A percentile compares a stretch with the other conserved stretches of the same genome.
These are phyloP conservation scores for Davidsoniella eucalypti DNA, from an alignment of 2,329 filamentous ascomycete species.

Conservation along the genomic window DNA sequence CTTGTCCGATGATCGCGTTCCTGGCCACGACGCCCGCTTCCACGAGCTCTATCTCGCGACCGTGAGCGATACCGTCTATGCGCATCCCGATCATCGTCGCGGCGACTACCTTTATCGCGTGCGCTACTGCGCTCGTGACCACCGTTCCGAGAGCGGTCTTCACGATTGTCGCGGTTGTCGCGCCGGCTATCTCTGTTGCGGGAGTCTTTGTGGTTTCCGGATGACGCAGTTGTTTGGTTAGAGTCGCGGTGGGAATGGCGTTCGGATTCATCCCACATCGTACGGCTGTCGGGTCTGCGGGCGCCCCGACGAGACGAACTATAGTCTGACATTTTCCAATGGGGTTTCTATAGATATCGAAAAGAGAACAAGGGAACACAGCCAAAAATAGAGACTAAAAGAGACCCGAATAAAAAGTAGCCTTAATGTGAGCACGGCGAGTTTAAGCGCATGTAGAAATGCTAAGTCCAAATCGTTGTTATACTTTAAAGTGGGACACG, in stretches of 20 bases:
- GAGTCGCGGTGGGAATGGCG: slow-evolving; percentile 19
- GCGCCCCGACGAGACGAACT: slow-evolving; percentile 12
- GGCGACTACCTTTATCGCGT: slow-evolving; percentile 16
- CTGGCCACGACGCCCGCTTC: slow-evolving; percentile 15
- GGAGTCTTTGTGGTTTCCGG: not conserved
- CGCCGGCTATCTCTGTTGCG: slow-evolving; percentile 17
- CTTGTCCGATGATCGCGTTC: slow-evolving; percentile 16
- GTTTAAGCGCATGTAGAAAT: no score
- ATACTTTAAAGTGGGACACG: not conserved
- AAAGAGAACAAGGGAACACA: no score
- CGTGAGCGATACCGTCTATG: slow-evolving; percentile 9
- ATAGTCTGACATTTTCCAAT: no score
- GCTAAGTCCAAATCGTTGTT: no score
- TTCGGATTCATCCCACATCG: slow-evolving; percentile 43
- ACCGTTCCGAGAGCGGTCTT: not conserved
- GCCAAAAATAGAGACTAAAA: no score
- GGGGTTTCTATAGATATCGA: no score
- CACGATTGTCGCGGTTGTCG: slow-evolving; percentile 14
- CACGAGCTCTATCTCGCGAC: slow-evolving; percentile 17
- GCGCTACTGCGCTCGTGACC: not conserved
- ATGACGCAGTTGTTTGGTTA: not conserved
- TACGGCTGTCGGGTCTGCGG: slow-evolving; percentile 33
- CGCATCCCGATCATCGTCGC: slow-evolving; percentile 16
- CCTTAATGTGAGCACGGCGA: no score
- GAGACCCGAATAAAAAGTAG: no score